Base-by-base conservation (phyloP, 192 early-diverging fungal species). In the Umbelopsis sp. region DNA sequence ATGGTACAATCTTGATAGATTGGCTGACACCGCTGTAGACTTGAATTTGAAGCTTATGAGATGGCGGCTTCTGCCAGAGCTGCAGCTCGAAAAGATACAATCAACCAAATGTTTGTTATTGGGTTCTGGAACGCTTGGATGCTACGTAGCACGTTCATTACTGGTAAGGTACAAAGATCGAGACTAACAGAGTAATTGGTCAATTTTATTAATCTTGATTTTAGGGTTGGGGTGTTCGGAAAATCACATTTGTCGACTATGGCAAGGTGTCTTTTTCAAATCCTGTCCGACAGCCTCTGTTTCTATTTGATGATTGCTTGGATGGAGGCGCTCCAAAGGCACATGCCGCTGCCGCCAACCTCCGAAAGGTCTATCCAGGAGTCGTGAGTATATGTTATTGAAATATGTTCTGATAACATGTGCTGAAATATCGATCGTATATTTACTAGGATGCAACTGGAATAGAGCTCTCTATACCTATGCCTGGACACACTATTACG, bases 21-120 rank as follows among this genome's bases (percentile, higher is more conserved):
- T 98, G 66, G 94, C 96, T 1, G 91, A 91, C 50, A 92, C 95
- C 0, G 92, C 97, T 2, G 92, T 99, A 20, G 93, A 96, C 70
- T 79, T 99, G 44, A 99, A 99, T 74, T 85, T 99, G 53, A 96
- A 97, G 71, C 84, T 99, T 51, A 99, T 99, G 97, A 88, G 94
- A 47, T 99, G 97, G 97, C 85, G 97, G 14, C 82, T 97, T 45
- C 81, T 97, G 24, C 97, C 96, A 14, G 79, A 84, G 9, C 74
- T 99, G 21, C 78, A 95, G 29, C 86, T 99, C 45, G 94, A 93
- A 71, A 89, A 85, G 50, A 91, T 99, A 17, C 82, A 89, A 8
- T 71, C 73, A 6, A 91, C 91, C 24, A 91, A 91, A 53, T 96
- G 91, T 71, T 81, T 99, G 65, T 85, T 99, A 25, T 78, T 99